Evolutionary conservation across 305 asterid species (phyloP), one percentile per base, ranked within the genome.

Genomic region (Fraxinus platypoda): DNA sequence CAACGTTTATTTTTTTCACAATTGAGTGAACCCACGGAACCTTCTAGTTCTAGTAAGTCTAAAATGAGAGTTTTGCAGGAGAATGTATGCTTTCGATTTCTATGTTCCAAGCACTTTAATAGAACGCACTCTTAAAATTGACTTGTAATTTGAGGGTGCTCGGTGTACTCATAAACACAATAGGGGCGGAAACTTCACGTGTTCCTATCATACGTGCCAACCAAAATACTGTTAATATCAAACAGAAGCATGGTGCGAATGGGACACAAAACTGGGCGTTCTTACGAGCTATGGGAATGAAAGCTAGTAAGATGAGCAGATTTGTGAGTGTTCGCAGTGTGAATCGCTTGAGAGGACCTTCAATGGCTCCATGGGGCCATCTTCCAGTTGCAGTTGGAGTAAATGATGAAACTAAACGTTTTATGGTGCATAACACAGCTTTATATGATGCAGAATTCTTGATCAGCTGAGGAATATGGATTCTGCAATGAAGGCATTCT

Each of bases 391-490:
- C 88, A 1, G 95, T 91, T 5, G 97, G 95, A 2, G 80, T 81
- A 37, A 85, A 74, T 8, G 70, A 81, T 23, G 90, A 89, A 74
- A 84, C 81, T 0, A 84, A 75, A 74, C 85, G 91, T 6, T 92
- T 89, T 64, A 84, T 92, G 93, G 92, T 92, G 19, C 91, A 87
- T 52, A 88, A 87, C 0, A 85, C 75, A 15, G 90, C 91, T 0
- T 85, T 92, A 35, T 80, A 83, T 6, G 86, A 88, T 30, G 90
- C 84, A 15, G 91, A 92, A 13, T 91, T 92, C 80, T 43, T 86
- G 87, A 72, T 85, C 94, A 12, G 97, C 90, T 0, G 95, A 90
- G 87, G 97, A 92, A 76, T 89, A 89, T 78, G 97, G 91, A 0
- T 92, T 91, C 81, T 17, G 68, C 23, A 91, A 86, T n/a, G 88